Evolutionary conservation across 179 eudicot species (phyloP), one percentile per base, ranked within the genome.

Genomic region (Vitellaria paradoxa): DNA sequence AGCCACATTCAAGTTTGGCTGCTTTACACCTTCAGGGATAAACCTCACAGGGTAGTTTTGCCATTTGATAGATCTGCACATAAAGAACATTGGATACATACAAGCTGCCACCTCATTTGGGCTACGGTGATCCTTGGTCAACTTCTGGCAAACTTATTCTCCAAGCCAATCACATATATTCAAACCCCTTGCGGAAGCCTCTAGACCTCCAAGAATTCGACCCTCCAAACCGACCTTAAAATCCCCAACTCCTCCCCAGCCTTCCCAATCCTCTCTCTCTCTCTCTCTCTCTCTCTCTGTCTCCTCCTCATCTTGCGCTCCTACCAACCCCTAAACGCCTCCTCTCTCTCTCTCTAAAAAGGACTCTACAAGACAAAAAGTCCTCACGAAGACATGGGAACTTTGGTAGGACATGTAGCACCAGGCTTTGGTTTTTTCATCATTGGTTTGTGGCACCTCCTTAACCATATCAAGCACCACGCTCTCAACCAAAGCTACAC

Each of bases 371-470:
- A n/a, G 12, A 56, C 37, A 37, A 7, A 60, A n/a, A 9, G 24
- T 0, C 57, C 47, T 5, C 61, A 24, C 17, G 30, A 57, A 60
- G 20, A 77, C 30, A 92, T 92, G 97, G 97, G 97, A 45, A 87
- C 88, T 70, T 74, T 89, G 46, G 73, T 89, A 8, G 97, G 97
- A 8, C 97, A 92, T 63, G 93, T 91, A 18, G 91, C 78, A 42
- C 96, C 96, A 9, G 97, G 97, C 6, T 85, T 92, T 50, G 92
- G 91, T 40, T 92, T 91, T 83, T 77, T 89, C 56, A n/a, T 82
- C 7, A 86, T 91, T 7, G 97, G 97, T 6, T 14, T 91, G 37
- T 92, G 97, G 97, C 97, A 92, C 80, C 87, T 92, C 18, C 71
- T 84, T 45, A 91, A 92, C 84, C 89, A 92, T 66, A 84, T 88